Percentiles rank a stretch among this genome's conserved stretches.
Conservation (phyloP, 2,329 filamentous ascomycete genomes). For the Venturiaceae sp. region DNA sequence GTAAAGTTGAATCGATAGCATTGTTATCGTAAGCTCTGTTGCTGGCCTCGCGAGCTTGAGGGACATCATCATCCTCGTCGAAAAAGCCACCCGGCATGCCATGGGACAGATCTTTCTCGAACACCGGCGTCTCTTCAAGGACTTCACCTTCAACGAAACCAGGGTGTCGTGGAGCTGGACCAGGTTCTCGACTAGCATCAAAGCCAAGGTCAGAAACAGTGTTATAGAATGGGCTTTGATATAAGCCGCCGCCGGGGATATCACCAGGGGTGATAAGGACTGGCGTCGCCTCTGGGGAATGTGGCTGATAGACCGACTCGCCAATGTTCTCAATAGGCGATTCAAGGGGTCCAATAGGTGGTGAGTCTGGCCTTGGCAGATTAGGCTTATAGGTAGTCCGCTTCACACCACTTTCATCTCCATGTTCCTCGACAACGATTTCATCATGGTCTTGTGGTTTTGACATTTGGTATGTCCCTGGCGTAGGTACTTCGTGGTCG, state of each 20-base stretch:
- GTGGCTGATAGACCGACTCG: constrained; percentile 11
- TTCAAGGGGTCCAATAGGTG: neutral
- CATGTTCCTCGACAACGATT: constrained; percentile 28
- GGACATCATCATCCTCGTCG: constrained; percentile 18
- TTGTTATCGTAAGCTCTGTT: neutral
- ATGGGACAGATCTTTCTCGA: constrained; percentile 26
- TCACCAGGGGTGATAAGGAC: constrained; percentile 11
- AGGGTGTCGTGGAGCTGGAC: neutral
- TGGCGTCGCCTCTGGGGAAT: constrained; percentile 13
- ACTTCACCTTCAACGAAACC: constrained; percentile 26
- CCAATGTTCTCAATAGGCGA: constrained; percentile 14
- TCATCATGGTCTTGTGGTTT: constrained; percentile 20
- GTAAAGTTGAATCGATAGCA: neutral
- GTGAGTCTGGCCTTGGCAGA: neutral
- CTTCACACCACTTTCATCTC: constrained; percentile 19
- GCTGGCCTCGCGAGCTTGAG: neutral
- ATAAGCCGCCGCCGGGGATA: constrained; percentile 18
- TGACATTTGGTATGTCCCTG: constrained; percentile 6
- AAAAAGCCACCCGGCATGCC: constrained; percentile 45
- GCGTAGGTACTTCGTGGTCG: constrained; percentile 10
- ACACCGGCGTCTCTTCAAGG: constrained; percentile 46
- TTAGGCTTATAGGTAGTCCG: constrained; percentile 22
- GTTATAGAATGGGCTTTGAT: constrained; percentile 30
- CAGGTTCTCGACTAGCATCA: neutral
- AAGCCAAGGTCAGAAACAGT: constrained; percentile 28